phyloP scores from a whole-genome alignment of 2,329 filamentous ascomycete genomes.

The Neoarthrinium moseri region DNA sequence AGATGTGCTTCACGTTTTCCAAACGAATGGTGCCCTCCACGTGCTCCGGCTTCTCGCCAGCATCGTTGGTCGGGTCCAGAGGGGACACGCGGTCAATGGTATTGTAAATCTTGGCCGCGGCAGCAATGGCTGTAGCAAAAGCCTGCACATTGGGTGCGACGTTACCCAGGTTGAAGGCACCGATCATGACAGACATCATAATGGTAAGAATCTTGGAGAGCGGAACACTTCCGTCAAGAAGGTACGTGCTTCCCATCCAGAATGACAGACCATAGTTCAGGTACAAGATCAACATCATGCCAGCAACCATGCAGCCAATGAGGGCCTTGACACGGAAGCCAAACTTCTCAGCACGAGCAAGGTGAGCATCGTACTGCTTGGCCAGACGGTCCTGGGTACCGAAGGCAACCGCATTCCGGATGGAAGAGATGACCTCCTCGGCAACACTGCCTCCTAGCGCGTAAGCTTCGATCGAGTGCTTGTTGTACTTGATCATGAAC shows the following conservation, averaged over 20 bases:
- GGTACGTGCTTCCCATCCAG: conserved; percentile 79
- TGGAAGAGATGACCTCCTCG: conserved; percentile 91
- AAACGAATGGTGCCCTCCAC: conserved; percentile 80
- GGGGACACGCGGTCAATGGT: conserved; percentile 89
- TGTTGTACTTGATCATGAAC: conserved; percentile 80
- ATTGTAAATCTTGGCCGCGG: conserved; percentile 87
- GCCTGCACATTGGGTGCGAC: conserved; percentile 83
- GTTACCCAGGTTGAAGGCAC: conserved; percentile 87
- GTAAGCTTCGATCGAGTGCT: conserved; percentile 74
- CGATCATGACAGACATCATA: conserved; percentile 88
- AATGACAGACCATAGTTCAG: conserved; percentile 86
- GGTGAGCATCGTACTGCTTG: conserved; percentile 75
- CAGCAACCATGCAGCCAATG: conserved; percentile 75
- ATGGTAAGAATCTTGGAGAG: conserved; percentile 79
- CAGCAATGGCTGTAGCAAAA: conserved; percentile 79
- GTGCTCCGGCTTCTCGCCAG: conserved; percentile 70
- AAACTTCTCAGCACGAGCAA: conserved; percentile 69
- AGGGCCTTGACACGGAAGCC: conserved; percentile 74
- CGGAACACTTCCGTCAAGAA: conserved; percentile 63
- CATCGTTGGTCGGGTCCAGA: conserved; percentile 70
- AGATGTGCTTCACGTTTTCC: conserved; percentile 84
- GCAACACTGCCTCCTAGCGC: conserved; percentile 83
- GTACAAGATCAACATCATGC: conserved; percentile 82
- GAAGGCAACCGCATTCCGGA: conserved; percentile 90
- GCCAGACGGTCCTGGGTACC: conserved; percentile 92